These are phyloP conservation scores for Solanum arcanum DNA, from an alignment of 257 asterid species.

Conservation along the genomic window DNA sequence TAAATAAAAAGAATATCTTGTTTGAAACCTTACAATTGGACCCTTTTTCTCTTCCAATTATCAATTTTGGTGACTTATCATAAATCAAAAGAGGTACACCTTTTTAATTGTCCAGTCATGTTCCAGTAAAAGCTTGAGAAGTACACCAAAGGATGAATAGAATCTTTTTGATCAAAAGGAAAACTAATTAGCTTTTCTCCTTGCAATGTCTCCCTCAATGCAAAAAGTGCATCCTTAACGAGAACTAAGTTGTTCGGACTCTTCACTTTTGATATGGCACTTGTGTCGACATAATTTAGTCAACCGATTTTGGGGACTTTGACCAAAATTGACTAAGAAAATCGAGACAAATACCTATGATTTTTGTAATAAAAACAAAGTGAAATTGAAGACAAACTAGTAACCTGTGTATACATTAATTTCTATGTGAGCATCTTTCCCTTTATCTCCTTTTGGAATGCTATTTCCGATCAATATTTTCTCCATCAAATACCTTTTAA, in stretches of 20 bases:
- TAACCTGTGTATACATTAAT: too few relatives aligned
- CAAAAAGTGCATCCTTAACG: constrained; percentile 81
- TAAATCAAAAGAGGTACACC: background rate
- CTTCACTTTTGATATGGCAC: background rate
- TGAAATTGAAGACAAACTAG: too few relatives aligned
- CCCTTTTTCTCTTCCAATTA: background rate
- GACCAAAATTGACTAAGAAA: too few relatives aligned
- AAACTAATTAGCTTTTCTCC: constrained; percentile 51
- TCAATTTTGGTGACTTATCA: background rate
- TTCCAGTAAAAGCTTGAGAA: background rate
- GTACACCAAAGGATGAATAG: background rate
- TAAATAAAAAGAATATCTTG: background rate
- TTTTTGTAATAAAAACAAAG: too few relatives aligned
- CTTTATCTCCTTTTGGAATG: too few relatives aligned
- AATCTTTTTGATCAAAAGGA: background rate
- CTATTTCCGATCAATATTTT: too few relatives aligned
- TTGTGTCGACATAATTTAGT: too few relatives aligned
- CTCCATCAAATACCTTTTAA: too few relatives aligned
- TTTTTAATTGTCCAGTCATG: background rate
- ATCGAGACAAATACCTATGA: too few relatives aligned
- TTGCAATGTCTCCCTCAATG: constrained; percentile 84
- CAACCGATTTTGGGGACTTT: too few relatives aligned
- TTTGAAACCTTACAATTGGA: background rate
- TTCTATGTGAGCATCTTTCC: too few relatives aligned
- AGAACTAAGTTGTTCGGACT: background rate